A percentile compares a stretch with the other conserved stretches of the same genome.
Evolutionary conservation across 495 filamentous ascomycete species (phyloP).

Genomic region (Hyphodiscus hymeniophilus): DNA sequence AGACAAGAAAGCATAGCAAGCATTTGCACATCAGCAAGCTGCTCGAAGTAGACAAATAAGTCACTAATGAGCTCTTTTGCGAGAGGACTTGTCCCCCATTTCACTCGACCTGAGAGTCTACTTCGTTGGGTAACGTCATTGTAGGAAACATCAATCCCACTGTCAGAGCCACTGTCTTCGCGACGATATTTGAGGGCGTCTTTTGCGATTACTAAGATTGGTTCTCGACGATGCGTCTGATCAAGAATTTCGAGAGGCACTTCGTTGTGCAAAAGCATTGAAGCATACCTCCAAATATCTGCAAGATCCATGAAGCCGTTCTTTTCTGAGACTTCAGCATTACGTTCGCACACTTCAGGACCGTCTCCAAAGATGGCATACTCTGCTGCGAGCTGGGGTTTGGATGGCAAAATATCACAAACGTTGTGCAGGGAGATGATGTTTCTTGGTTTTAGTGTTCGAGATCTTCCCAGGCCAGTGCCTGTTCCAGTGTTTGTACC

Average conservation of each 20-base stretch:
- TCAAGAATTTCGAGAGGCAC: constrained; percentile 59
- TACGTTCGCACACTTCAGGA: constrained; percentile 70
- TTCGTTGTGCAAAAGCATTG: constrained; percentile 66
- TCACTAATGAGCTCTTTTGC: constrained; percentile 65
- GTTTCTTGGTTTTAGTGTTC: constrained; percentile 38
- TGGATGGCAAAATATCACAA: constrained; percentile 61
- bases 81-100: constrained; percentile 81
- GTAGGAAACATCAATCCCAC: constrained; percentile 31
- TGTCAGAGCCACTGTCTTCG: constrained; percentile 41
- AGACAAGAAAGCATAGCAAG: constrained; percentile 90
- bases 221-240: constrained; percentile 37
- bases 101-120: constrained; percentile 52
- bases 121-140: constrained; percentile 9
- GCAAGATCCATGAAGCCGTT: constrained; percentile 67
- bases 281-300: constrained; percentile 76
- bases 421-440: constrained; percentile 64
- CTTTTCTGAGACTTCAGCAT: constrained; percentile 66
- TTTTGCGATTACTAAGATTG: constrained; percentile 54
- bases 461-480: constrained; percentile 35
- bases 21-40: constrained; percentile 80
- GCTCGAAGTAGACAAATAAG: constrained; percentile 71
- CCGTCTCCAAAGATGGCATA: constrained; percentile 82
- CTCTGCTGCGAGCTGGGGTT: constrained; percentile 61
- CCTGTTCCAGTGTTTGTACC: constrained; percentile 42
- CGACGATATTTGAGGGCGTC: constrained; percentile 26